These are phyloP conservation scores for Grosmannia penicillata DNA, from an alignment of 2,329 filamentous ascomycete species.

Conservation along the genomic window DNA sequence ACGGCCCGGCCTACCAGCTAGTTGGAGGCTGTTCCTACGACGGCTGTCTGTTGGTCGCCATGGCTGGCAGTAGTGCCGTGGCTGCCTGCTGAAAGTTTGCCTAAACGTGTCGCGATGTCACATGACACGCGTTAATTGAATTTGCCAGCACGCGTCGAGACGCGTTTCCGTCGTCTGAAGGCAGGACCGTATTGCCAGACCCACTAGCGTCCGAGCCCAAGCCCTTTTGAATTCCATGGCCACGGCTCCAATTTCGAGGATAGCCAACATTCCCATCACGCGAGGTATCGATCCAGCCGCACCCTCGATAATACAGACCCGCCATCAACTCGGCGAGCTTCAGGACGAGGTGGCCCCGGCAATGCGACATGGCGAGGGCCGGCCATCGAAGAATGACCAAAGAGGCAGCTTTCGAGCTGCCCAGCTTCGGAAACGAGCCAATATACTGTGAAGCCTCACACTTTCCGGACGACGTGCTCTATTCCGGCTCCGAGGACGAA, in stretches of 20 bases:
- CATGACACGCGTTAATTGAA: constrained; percentile 11
- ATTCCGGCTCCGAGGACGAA: constrained; percentile 42
- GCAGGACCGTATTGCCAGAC: constrained; percentile 3
- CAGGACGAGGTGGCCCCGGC: no score
- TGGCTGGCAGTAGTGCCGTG: no score
- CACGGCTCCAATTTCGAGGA: no score
- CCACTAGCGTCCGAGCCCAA: constrained; percentile 6
- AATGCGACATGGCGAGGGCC: neutral
- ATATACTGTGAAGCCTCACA: constrained; percentile 21
- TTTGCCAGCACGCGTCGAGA: constrained; percentile 6
- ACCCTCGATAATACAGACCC: neutral
- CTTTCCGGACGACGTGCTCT: constrained; percentile 31
- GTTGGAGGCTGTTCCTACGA: no score
- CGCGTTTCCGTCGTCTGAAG: constrained; percentile 9
- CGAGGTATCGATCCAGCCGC: no score
- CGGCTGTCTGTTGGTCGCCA: no score
- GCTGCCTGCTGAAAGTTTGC: no score
- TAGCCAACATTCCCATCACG: no score
- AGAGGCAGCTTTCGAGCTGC: constrained; percentile 1
- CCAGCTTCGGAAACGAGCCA: constrained; percentile 2
- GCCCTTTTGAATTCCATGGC: no score
- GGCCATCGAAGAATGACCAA: neutral
- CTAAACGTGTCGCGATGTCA: neutral
- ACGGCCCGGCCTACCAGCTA: no score
- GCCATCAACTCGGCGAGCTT: no score